Evolutionary conservation across 2,329 filamentous ascomycete genomes (phyloP).

Genomic region (Stachybotrys echinatus): DNA sequence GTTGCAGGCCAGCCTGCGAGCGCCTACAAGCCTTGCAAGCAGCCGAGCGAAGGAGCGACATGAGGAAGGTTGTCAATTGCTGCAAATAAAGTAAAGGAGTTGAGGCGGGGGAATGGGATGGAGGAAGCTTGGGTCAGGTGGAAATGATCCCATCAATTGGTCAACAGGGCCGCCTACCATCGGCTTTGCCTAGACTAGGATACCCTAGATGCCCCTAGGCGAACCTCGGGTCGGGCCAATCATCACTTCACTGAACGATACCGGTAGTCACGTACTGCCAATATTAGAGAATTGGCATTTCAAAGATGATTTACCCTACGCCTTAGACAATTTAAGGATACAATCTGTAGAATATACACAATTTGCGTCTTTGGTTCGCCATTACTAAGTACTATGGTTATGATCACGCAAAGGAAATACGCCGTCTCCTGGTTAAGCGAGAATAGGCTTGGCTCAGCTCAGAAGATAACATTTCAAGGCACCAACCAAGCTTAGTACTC

Average conservation of each 20-base stretch:
- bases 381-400: conserved; percentile 10
- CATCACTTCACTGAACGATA: background rate
- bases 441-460: conserved; percentile 7
- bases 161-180: background rate
- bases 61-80: conserved; percentile 10
- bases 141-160: background rate
- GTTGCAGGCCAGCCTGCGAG: conserved; percentile 21
- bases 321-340: too few relatives aligned
- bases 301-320: too few relatives aligned
- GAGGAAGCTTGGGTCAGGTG: conserved; percentile 2
- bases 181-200: background rate
- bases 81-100: background rate
- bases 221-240: background rate
- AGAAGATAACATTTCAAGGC: background rate
- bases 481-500: conserved; percentile 67
- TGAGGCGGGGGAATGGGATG: conserved; percentile 7
- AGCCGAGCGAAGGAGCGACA: conserved; percentile 29
- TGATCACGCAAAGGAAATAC: conserved; percentile 32
- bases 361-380: background rate
- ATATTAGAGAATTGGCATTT: too few relatives aligned
- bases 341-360: too few relatives aligned
- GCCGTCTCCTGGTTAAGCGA: conserved; percentile 9
- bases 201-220: background rate
- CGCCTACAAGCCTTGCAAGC: conserved; percentile 33
- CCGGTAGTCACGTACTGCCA: too few relatives aligned